Percentiles rank a stretch among this genome's conserved stretches.
These are phyloP conservation scores for Leccinellum albellum DNA, from an alignment of 768 basidiomycete species.

Conservation along the genomic window DNA sequence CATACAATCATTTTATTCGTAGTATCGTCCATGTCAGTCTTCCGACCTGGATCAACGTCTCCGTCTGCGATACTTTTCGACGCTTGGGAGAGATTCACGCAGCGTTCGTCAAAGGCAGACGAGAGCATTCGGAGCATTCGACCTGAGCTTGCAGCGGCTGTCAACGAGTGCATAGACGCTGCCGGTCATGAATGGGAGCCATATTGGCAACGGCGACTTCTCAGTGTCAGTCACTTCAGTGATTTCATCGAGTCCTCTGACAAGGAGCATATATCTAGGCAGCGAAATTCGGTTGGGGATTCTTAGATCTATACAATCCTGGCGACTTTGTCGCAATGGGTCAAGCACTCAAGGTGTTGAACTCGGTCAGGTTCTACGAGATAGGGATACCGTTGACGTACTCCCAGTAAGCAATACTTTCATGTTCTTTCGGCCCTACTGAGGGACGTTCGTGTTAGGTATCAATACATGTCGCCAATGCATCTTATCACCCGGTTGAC, in stretches of 20 bases:
- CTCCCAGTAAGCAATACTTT: conserved; percentile 59
- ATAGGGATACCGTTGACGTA: conserved; percentile 93
- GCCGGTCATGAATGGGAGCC: conserved; percentile 91
- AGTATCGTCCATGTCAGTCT: conserved; percentile 80
- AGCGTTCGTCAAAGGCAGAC: conserved; percentile 86
- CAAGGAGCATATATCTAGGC: conserved; percentile 48
- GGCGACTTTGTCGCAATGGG: conserved; percentile 92
- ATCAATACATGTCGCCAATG: conserved; percentile 73
- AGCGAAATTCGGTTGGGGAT: conserved; percentile 94
- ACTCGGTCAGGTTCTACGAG: conserved; percentile 87
- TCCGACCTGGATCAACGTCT: conserved; percentile 88
- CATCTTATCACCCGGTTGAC: conserved; percentile 81
- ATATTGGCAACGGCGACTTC: conserved; percentile 80
- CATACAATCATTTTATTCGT: neutral
- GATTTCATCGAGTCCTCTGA: neutral
- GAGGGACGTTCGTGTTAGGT: conserved; percentile 45
- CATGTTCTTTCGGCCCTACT: neutral
- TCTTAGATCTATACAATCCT: conserved; percentile 89
- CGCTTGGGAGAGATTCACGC: conserved; percentile 84
- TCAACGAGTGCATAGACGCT: conserved; percentile 90
- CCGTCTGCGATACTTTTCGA: conserved; percentile 90
- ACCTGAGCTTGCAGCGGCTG: conserved; percentile 79
- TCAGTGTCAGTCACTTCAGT: conserved; percentile 56
- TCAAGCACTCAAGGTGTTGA: conserved; percentile 87
- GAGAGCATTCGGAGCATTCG: conserved; percentile 87